These are phyloP conservation scores for Mortierella sp. DNA, from an alignment of 371 early-diverging fungal species.

Conservation along the genomic window DNA sequence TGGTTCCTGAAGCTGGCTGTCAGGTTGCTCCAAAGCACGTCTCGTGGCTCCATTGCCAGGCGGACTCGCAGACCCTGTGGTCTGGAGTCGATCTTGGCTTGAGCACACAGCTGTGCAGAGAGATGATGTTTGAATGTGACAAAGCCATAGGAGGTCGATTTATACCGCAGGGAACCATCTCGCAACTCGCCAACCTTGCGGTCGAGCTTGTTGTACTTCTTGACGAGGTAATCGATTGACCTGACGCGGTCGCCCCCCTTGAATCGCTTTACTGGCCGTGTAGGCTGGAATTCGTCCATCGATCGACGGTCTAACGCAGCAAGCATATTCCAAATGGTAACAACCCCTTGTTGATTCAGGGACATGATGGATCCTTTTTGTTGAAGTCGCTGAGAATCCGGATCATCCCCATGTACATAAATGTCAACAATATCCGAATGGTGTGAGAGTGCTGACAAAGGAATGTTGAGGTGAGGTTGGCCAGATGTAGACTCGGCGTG, in stretches of 20 bases:
- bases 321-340: slow-evolving; percentile 40
- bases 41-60: slow-evolving; percentile 94
- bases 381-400: too few species aligned
- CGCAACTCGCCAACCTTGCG: slow-evolving; percentile 43
- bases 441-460: slow-evolving; percentile 40
- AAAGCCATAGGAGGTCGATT: slow-evolving; percentile 71
- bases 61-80: slow-evolving; percentile 79
- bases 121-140: slow-evolving; percentile 70
- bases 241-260: slow-evolving; percentile 43
- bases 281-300: slow-evolving; percentile 38
- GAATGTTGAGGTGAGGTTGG: slow-evolving; percentile 38
- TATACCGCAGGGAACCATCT: slow-evolving; percentile 57
- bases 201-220: slow-evolving; percentile 58
- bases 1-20: slow-evolving; percentile 65
- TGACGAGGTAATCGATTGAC: slow-evolving; percentile 55
- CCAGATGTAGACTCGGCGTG: neutral
- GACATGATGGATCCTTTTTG: too few species aligned
- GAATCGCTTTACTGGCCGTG: slow-evolving; percentile 32
- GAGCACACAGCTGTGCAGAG: slow-evolving; percentile 68
- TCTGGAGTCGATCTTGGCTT: slow-evolving; percentile 67
- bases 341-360: too few species aligned
- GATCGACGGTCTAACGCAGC: slow-evolving; percentile 22
- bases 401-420: slow-evolving; percentile 21
- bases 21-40: slow-evolving; percentile 90
- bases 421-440: slow-evolving; percentile 48